Conservation (phyloP, 2,329 filamentous ascomycete genomes). For the Byssothecium circinans region DNA sequence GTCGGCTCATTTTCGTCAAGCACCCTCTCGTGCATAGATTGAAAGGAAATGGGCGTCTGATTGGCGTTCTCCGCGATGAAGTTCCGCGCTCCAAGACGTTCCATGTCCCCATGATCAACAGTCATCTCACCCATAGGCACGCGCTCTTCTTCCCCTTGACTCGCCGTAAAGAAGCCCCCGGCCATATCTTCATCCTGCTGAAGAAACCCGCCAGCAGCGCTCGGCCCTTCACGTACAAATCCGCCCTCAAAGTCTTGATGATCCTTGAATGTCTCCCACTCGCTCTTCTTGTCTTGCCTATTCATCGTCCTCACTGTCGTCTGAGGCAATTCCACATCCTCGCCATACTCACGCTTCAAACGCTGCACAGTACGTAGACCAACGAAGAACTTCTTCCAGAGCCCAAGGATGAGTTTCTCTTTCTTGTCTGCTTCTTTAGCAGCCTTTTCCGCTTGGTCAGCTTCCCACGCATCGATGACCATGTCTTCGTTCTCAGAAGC, state of each 20-base stretch:
- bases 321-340: slow-evolving; percentile 61
- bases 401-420: slow-evolving; percentile 69
- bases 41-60: slow-evolving; percentile 41
- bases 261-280: slow-evolving; percentile 36
- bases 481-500: slow-evolving; percentile 75
- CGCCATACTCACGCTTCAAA: slow-evolving; percentile 37
- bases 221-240: slow-evolving; percentile 40
- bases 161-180: slow-evolving; percentile 43
- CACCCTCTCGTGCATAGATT: slow-evolving; percentile 30
- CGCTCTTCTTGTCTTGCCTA: slow-evolving; percentile 50
- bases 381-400: slow-evolving; percentile 87
- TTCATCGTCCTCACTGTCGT: slow-evolving; percentile 49
- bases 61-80: slow-evolving; percentile 15
- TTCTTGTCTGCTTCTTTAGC: slow-evolving; percentile 80
- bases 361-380: slow-evolving; percentile 72
- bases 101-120: slow-evolving; percentile 35
- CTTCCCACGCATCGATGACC: slow-evolving; percentile 75
- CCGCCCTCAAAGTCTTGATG: slow-evolving; percentile 46
- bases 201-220: slow-evolving; percentile 16
- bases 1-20: slow-evolving; percentile 4
- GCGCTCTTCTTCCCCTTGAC: slow-evolving; percentile 39
- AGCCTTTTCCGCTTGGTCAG: slow-evolving; percentile 72
- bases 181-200: slow-evolving; percentile 29
- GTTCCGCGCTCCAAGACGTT: slow-evolving; percentile 5
- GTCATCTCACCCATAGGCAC: slow-evolving; percentile 26